Evolutionary conservation across 2,329 filamentous ascomycete genomes (phyloP).

Genomic region (Botrytis byssoidea): DNA sequence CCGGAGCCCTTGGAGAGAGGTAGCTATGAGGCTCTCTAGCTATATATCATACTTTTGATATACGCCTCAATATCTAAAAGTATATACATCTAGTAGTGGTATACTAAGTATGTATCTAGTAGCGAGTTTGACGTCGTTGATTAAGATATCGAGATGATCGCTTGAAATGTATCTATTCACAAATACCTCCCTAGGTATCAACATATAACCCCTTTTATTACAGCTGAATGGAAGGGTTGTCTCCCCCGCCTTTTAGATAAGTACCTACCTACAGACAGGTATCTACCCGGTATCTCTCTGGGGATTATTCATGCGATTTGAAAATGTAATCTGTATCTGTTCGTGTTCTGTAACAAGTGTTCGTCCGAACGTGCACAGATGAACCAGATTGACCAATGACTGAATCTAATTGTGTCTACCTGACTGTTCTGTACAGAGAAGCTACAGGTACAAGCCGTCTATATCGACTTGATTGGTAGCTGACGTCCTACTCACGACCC

Average conservation of each 20-base stretch:
- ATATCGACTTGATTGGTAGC: not conserved
- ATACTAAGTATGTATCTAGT: not conserved
- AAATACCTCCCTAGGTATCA: too few relatives aligned
- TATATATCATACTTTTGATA: not conserved
- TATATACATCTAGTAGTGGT: not conserved
- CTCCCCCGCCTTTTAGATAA: conserved; percentile 14
- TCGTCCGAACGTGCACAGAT: conserved; percentile 12
- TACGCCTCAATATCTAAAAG: not conserved
- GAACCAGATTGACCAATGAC: conserved; percentile 1
- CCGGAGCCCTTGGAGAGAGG: not conserved
- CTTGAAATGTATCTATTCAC: too few relatives aligned
- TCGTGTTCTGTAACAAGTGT: not conserved
- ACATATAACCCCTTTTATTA: not conserved
- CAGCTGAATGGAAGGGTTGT: not conserved
- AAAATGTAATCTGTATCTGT: not conserved
- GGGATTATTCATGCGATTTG: conserved; percentile 9
- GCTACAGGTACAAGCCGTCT: not conserved
- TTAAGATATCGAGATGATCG: too few relatives aligned
- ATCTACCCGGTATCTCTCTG: not conserved
- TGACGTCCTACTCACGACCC: not conserved
- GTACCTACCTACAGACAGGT: not conserved
- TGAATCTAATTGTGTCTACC: not conserved
- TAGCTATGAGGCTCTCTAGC: not conserved
- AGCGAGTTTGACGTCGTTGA: not conserved
- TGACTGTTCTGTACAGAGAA: not conserved